Evolutionary conservation across 2,329 filamentous ascomycete species (phyloP).

Genomic region (Botrytis galanthina): DNA sequence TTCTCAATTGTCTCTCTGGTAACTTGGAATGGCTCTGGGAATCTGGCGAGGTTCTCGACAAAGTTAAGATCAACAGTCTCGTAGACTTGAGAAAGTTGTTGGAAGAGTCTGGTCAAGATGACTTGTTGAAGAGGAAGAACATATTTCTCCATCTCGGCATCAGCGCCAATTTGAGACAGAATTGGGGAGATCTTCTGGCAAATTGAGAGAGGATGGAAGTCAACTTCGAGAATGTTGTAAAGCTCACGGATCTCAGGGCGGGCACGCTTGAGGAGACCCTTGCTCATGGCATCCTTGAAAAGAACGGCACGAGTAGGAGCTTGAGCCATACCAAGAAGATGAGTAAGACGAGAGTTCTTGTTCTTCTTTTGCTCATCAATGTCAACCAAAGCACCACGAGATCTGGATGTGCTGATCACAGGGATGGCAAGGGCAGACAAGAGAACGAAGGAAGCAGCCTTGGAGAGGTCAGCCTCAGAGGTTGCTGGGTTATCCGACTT

Average conservation of each 20-base stretch:
- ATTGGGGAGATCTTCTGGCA: constrained; percentile 99
- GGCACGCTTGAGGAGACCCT: constrained; percentile 88
- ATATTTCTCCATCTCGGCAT: constrained; percentile 96
- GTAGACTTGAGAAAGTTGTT: constrained; percentile 98
- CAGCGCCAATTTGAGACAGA: constrained; percentile 84
- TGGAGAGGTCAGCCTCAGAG: constrained; percentile 85
- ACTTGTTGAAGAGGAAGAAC: constrained; percentile 95
- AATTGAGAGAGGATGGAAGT: constrained; percentile 98
- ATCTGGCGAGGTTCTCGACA: constrained; percentile 88
- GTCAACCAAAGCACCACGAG: constrained; percentile 91
- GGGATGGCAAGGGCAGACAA: constrained; percentile 95
- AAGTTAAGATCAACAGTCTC: constrained; percentile 95
- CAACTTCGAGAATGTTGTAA: constrained; percentile 98
- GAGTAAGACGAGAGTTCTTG: constrained; percentile 96
- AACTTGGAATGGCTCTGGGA: constrained; percentile 95
- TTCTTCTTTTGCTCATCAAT: constrained; percentile 97
- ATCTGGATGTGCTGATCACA: constrained; percentile 97
- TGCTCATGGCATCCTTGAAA: constrained; percentile 94
- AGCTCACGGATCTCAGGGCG: constrained; percentile 93
- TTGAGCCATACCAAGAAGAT: constrained; percentile 88
- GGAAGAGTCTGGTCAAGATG: constrained; percentile 96
- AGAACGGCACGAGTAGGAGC: constrained; percentile 84
- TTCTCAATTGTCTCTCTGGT: constrained; percentile 91
- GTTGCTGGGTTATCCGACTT: constrained; percentile 94
- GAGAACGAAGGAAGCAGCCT: constrained; percentile 92